These are phyloP conservation scores for Tulasnella sp. DNA, from an alignment of 768 basidiomycete species.

Conservation along the genomic window DNA sequence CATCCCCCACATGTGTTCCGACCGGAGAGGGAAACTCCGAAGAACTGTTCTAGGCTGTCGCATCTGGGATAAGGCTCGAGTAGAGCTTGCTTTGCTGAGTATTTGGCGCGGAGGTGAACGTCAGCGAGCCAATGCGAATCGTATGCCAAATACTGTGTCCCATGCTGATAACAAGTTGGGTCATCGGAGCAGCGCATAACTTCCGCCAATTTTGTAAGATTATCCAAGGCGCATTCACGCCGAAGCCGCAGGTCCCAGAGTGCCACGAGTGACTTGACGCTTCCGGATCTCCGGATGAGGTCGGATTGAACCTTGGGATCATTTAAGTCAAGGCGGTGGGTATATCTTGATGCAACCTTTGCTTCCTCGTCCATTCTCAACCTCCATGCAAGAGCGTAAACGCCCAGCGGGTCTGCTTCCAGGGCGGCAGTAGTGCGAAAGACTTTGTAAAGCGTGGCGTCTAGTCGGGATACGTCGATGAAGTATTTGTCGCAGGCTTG, in stretches of 20 bases:
- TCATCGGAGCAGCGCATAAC: not conserved
- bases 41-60: not conserved
- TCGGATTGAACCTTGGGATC: not conserved
- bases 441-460: not conserved
- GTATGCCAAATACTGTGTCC: not conserved
- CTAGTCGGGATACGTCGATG: not conserved
- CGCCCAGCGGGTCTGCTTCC: not conserved
- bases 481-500: constrained; percentile 19
- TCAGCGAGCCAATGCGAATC: not conserved
- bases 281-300: not conserved
- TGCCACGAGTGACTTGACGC: not conserved
- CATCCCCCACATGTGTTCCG: not conserved
- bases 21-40: not conserved
- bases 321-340: not conserved
- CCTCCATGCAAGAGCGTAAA: constrained; percentile 3
- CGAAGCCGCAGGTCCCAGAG: constrained; percentile 11
- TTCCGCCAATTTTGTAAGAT: not conserved
- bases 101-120: not conserved
- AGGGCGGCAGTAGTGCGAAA: not conserved
- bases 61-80: not conserved
- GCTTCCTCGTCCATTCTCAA: not conserved
- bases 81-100: not conserved
- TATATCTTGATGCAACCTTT: constrained; percentile 4
- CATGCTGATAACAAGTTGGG: not conserved
- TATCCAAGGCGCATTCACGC: not conserved